Base-by-base conservation (phyloP, 306 rosid genomes). In the Acacia acuminata region DNA sequence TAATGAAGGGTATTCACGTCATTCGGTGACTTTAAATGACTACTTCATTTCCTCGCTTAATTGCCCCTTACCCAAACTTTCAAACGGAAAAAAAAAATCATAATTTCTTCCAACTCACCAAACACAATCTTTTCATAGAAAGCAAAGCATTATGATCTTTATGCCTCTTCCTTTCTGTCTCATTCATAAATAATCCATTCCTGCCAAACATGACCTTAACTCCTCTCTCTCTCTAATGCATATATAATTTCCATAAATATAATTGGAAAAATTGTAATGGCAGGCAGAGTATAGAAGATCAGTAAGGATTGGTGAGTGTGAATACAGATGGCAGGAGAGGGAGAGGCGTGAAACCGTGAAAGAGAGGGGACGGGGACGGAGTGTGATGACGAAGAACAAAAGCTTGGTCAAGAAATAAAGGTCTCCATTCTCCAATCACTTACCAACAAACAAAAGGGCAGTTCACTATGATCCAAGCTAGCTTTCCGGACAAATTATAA, bases 281-380 rank as follows among this genome's bases (percentile, higher is more conserved):
- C 19, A 19, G 8, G 60, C 2, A 2, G 8, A 53, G 60, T 2
- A n/a, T 58, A 58, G 12, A n/a, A 66, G 17, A 34, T 32, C 19
- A 20, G 40, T 40, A 17, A 10, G 43, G 20, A 40, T 38, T 47
- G 16, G 75, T 24, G 47, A 17, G 50, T 50, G 38, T 79, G 79
- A 78, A 56, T 63, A 66, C 86, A 83, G n/a, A 53, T 83, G 82
- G 79, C 82, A 14, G 10, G 8, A 51, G 75, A 32, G 44, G 5
- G 0, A 14, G 22, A 2, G 7, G 17, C 3, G 20, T 20, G 42
- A 6, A 38, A 38, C 42, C 0, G 1, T 38, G 43, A 53, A 7
- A 53, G 51, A 36, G 74, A 36, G 68, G 24, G 79, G 64, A 19
- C 64, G 68, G 24, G 79, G 64, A 19, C 64, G 4, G 60, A 51